Evolutionary conservation across 2,329 filamentous ascomycete species (phyloP), one percentile per base, ranked within the genome.

Genomic region (Fusarium keratoplasticum): DNA sequence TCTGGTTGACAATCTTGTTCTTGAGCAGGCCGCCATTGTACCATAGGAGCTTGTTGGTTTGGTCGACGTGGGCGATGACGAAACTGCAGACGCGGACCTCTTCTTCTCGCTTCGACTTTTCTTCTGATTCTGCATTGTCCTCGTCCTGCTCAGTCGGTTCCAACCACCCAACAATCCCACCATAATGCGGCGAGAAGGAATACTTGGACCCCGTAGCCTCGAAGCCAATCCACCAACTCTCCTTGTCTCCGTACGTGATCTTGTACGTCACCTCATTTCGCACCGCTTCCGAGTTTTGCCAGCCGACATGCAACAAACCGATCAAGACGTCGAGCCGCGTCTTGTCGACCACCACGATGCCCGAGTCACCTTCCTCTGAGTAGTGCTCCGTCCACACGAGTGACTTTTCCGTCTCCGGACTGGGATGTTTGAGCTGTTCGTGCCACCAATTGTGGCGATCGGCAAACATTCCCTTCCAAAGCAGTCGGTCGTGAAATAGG

Each of bases 141-240:
- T 69, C 22, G 16, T 68, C 62, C 8, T 38, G 54, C 29, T 73
- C 62, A 13, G 57, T 63, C 2, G 47, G 55, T 6, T 58, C 54
- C 16, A 67, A 2, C 81, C 83, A 82, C 1, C 85, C 85, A 1
- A 84, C 71, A 9, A 86, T 83, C 3, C 82, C 80, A 1, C 81
- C 85, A 55, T 87, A 86, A 58, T 85, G 82, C 33, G 74, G 64
- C 7, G 84, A 83, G 66, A 86, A 86, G 3, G 79, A 75, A 60
- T 86, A 86, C 0, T 59, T 68, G 0, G 82, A 79, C 5, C 81
- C 81, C 4, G 81, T 79, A 1, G 86, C 77, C 66, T 86, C 85
- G 9, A 86, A 78, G 0, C 84, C 84, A 25, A 87, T 78, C 85
- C 85, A 87, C 80, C 81, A 87, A 1, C 80, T 84, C 70, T 87